Conservation (phyloP, 2,329 filamentous ascomycete species). For the Tolypocladium endophyticum region DNA sequence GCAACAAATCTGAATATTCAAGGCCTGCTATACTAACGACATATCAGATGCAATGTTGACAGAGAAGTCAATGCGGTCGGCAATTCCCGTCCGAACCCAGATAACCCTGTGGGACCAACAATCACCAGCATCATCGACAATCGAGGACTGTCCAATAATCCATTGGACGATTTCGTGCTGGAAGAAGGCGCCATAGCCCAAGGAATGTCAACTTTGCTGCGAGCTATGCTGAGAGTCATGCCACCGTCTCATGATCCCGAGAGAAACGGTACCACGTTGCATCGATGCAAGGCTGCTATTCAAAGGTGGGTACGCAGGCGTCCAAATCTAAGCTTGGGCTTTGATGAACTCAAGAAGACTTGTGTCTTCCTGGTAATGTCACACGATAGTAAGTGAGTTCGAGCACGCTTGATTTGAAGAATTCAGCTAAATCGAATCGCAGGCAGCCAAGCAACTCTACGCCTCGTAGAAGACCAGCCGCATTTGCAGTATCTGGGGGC, state of each 20-base stretch:
- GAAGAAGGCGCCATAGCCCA: slow-evolving; percentile 52
- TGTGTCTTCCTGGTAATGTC: slow-evolving; percentile 58
- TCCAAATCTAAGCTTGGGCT: slow-evolving; percentile 45
- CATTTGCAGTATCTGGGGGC: slow-evolving; percentile 50
- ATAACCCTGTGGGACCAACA: slow-evolving; percentile 48
- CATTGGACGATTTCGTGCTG: slow-evolving; percentile 51
- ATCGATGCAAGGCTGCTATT: slow-evolving; percentile 4
- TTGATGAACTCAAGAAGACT: slow-evolving; percentile 47
- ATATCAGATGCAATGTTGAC: slow-evolving; percentile 45
- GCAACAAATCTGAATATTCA: not conserved
- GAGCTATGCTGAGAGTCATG: slow-evolving; percentile 44
- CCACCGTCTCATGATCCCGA: slow-evolving; percentile 14
- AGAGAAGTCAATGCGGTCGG: slow-evolving; percentile 46
- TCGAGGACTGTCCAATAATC: slow-evolving; percentile 35
- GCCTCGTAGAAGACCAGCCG: slow-evolving; percentile 48
- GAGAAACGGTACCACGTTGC: not conserved
- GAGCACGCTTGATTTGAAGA: not conserved
- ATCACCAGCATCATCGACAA: slow-evolving; percentile 55
- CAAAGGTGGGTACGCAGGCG: slow-evolving; percentile 34
- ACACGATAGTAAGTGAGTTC: slow-evolving; percentile 40
- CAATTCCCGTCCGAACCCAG: slow-evolving; percentile 32
- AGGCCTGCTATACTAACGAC: not conserved
- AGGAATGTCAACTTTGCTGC: slow-evolving; percentile 44
- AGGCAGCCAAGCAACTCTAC: slow-evolving; percentile 49
- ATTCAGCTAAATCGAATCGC: not conserved